phyloP scores from a whole-genome alignment of 1,284 basidiomycete genomes.

The Malassezia psittaci region DNA sequence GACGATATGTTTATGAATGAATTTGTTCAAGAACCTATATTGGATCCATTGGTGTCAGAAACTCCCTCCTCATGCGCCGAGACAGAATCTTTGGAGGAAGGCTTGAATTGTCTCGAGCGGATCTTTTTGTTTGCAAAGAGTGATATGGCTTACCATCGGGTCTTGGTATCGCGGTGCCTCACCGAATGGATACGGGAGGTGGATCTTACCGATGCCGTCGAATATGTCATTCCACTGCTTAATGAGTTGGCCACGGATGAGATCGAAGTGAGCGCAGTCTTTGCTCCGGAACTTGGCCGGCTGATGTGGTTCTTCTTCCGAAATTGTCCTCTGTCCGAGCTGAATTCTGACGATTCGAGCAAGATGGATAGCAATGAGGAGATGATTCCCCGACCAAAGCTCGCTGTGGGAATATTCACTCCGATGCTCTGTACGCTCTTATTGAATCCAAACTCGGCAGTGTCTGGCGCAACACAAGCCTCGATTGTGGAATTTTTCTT shows the following conservation, averaged over 20 bases:
- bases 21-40: background rate
- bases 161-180: constrained; percentile 58
- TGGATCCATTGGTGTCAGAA: background rate
- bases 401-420: constrained; percentile 77
- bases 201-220: constrained; percentile 75
- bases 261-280: constrained; percentile 79
- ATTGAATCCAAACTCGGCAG: constrained; percentile 64
- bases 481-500: constrained; percentile 69
- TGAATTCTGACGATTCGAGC: constrained; percentile 14
- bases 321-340: constrained; percentile 50
- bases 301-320: constrained; percentile 94
- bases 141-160: constrained; percentile 59
- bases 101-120: constrained; percentile 68
- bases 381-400: constrained; percentile 50
- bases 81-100: constrained; percentile 25
- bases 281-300: constrained; percentile 68
- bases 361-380: constrained; percentile 16
- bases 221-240: constrained; percentile 84
- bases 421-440: constrained; percentile 79
- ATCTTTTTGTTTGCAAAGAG: constrained; percentile 88
- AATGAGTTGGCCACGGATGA: constrained; percentile 81
- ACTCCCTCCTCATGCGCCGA: background rate
- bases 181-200: constrained; percentile 46
- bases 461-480: constrained; percentile 64
- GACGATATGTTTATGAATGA: constrained; percentile 17